Evolutionary conservation across 768 basidiomycete species (phyloP), one percentile per base, ranked within the genome.

Genomic region (Kwoniella newhampshirensis): DNA sequence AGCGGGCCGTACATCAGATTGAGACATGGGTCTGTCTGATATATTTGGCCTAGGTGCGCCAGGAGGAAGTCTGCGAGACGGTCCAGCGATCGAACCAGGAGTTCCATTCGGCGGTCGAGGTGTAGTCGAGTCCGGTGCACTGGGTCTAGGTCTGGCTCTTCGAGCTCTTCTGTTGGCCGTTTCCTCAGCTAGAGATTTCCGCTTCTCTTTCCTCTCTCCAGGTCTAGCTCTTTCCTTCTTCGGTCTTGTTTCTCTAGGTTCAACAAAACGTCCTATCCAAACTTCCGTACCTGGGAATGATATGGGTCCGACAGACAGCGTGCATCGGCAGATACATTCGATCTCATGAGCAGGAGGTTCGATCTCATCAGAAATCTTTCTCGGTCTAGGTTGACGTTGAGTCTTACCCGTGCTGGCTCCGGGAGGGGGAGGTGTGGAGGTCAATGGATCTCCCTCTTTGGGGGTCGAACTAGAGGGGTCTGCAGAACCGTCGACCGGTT

Each of bases 201-300:
- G 46, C 44, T 48, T 64, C 26, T 62, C 60, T 27, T 25, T 54
- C 27, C 51, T 46, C 41, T 59, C 50, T 8, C 61, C 58, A 17
- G 47, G 59, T 20, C 41, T 59, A 9, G 51, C 55, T 44, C 59
- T 59, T 20, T 40, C 27, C 26, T 30, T 44, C 46, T 62, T 71
- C 17, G 53, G 54, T 15, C 35, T 20, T 2, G 48, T 59, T 13
- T 56, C 32, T 36, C 62, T 41, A 4, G 68, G 64, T 40, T 67
- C 60, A 2, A 73, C 71, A 57, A 73, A 73, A 35, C 66, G 35
- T 7, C 71, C 71, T n/a, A 70, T 60, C 71, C 71, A 73, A 5
- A 73, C 43, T 41, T 69, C 68, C n/a, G 66, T 67, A n/a, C 60
- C 68, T 2, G 66, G 64, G 42, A 54, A 73, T 11, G 66, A 66